Base-by-base conservation (phyloP, 2,329 filamentous ascomycete species). In the Aspergillus vadensis region DNA sequence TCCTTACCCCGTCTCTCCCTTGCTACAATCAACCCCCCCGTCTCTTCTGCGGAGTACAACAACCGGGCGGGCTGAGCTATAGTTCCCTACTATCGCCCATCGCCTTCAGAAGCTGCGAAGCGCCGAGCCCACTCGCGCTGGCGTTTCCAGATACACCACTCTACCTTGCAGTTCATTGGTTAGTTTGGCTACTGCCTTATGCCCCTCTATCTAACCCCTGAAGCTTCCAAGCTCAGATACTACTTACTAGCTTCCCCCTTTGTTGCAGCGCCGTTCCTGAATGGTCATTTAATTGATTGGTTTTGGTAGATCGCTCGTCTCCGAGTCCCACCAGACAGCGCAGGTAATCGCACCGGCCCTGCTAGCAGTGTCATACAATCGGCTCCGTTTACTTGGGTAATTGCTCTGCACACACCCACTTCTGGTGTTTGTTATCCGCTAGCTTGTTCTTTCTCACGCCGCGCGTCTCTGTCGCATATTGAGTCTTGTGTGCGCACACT, bases 231-330 rank as follows among this genome's bases (percentile, higher is more conserved):
- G 55, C 57, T 61, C 55, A 39, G 49, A 64, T 55, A 27, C 25
- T 27, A 27, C 25, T 27, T 27, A 27, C 25, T 27, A 49, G 8
- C n/a, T 14, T 21, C 48, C 62, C 63, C 57, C 57, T 60, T 58
- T 47, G 52, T 62, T 55, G 48, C 57, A 57, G 44, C 56, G 30
- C 50, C 57, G 57, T 63, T 65, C 50, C 57, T 64, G 63, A 65
- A 67, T 64, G 65, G 61, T 60, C 57, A 53, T 63, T 60, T 69
- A 66, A 68, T 68, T 68, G 65, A 68, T 68, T 68, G 65, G 65
- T 64, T 52, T 64, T 60, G 63, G 67, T 65, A 67, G 67, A 69
- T 69, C 66, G 61, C 66, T 62, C 47, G 59, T 66, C 62, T 61
- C 62, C 58, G 59, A 60, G 64, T 69, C 67, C 67, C 67, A 64